Conservation (phyloP, 164 flowering plant genomes). For the Vitis labrusca region DNA sequence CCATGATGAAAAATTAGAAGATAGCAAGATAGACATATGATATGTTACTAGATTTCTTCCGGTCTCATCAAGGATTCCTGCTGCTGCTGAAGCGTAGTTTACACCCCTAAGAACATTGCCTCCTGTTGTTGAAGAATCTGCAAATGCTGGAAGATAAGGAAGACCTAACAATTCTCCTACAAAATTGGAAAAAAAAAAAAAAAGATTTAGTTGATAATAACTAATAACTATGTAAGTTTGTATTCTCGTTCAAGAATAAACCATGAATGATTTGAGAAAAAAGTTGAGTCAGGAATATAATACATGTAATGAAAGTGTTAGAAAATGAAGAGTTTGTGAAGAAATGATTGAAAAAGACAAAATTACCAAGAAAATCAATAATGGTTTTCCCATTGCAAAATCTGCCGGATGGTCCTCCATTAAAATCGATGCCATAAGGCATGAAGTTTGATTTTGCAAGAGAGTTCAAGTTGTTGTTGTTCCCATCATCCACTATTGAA, state of each 20-base stretch:
- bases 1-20: too few species aligned
- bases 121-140: slow-evolving; percentile 12
- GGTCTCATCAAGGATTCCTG: slow-evolving; percentile 49
- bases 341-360: not conserved
- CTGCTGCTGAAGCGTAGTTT: slow-evolving; percentile 50
- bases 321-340: not conserved
- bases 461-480: slow-evolving; percentile 22
- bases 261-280: too few species aligned
- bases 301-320: too few species aligned
- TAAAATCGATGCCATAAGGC: slow-evolving; percentile 35
- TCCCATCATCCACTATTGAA: slow-evolving; percentile 23
- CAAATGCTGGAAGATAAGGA: slow-evolving; percentile 32
- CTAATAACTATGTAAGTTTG: too few species aligned
- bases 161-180: slow-evolving; percentile 39
- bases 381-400: slow-evolving; percentile 35
- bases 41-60: slow-evolving; percentile 33
- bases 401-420: slow-evolving; percentile 29
- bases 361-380: slow-evolving; percentile 31
- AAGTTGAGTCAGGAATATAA: too few species aligned
- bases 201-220: too few species aligned
- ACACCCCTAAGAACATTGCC: slow-evolving; percentile 31
- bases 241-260: too few species aligned
- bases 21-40: not conserved
- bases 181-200: not conserved
- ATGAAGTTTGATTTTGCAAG: slow-evolving; percentile 28